These are phyloP conservation scores for Colletotrichum sp. DNA, from an alignment of 2,329 filamentous ascomycete genomes.

Conservation along the genomic window DNA sequence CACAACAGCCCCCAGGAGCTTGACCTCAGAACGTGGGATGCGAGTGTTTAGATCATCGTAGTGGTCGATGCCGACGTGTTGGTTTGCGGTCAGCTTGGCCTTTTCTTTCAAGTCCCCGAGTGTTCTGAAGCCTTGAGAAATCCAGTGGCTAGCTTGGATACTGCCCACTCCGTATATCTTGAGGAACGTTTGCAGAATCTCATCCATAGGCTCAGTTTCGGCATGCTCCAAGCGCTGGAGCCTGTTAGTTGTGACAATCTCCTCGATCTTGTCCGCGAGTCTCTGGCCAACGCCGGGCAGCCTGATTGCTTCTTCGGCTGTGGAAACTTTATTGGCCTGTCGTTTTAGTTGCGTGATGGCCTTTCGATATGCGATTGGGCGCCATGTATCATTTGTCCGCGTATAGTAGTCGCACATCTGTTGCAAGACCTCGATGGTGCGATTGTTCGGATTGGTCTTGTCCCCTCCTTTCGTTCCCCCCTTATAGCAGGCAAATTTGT, in stretches of 20 bases:
- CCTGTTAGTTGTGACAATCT: conserved; percentile 77
- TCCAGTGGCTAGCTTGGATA: conserved; percentile 74
- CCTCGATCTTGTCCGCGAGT: conserved; percentile 85
- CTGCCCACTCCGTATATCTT: conserved; percentile 81
- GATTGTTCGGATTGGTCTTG: conserved; percentile 69
- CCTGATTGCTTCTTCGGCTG: conserved; percentile 68
- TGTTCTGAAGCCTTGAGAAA: conserved; percentile 74
- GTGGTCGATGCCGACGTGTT: conserved; percentile 77
- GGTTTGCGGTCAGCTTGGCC: conserved; percentile 69
- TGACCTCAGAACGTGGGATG: conserved; percentile 80
- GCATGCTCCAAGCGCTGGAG: conserved; percentile 76
- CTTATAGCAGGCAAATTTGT: conserved; percentile 59
- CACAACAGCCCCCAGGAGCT: conserved; percentile 70
- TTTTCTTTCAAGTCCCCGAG: conserved; percentile 71
- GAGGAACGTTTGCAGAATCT: conserved; percentile 71
- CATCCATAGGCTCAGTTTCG: conserved; percentile 67
- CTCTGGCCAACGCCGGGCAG: conserved; percentile 74
- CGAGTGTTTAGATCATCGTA: conserved; percentile 79
- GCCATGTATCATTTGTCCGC: conserved; percentile 77
- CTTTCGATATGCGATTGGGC: conserved; percentile 75
- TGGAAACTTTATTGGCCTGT: conserved; percentile 67
- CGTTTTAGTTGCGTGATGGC: conserved; percentile 75
- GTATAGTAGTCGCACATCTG: conserved; percentile 82
- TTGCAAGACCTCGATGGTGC: conserved; percentile 77
- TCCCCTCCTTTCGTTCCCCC: conserved; percentile 50